Evolutionary conservation across 345 rosid species (phyloP).

Genomic region (Punica granatum): DNA sequence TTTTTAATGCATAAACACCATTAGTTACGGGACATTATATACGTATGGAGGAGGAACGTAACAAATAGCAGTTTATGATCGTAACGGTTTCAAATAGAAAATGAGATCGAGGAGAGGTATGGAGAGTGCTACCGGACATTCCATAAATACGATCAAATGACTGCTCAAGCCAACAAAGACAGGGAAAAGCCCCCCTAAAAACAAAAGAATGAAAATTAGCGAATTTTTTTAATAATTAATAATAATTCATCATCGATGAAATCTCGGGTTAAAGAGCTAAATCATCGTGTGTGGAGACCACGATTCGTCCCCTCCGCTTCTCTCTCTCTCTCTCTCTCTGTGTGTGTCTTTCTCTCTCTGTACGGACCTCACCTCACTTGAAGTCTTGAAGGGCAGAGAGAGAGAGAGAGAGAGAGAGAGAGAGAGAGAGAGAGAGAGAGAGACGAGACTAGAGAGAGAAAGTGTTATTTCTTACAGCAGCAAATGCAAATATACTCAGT

Average conservation of each 20-base stretch:
- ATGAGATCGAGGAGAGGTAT: not conserved
- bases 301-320: conserved; percentile 4
- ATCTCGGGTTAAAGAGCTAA: not conserved
- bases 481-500: not conserved
- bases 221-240: too few relatives aligned
- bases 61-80: too few relatives aligned
- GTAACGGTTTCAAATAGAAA: not conserved
- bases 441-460: not conserved
- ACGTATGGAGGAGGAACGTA: too few relatives aligned
- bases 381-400: not conserved
- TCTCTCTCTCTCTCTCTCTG: not conserved
- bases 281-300: conserved; percentile 12
- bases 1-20: too few relatives aligned
- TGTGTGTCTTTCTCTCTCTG: not conserved
- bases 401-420: too few relatives aligned
- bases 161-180: not conserved
- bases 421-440: too few relatives aligned
- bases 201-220: too few relatives aligned
- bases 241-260: too few relatives aligned
- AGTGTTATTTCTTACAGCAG: not conserved
- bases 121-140: not conserved
- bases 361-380: not conserved
- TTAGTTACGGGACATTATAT: too few relatives aligned
- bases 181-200: not conserved
- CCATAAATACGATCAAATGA: not conserved